Conservation (phyloP, 306 rosid species). For the Corylus americana region DNA sequence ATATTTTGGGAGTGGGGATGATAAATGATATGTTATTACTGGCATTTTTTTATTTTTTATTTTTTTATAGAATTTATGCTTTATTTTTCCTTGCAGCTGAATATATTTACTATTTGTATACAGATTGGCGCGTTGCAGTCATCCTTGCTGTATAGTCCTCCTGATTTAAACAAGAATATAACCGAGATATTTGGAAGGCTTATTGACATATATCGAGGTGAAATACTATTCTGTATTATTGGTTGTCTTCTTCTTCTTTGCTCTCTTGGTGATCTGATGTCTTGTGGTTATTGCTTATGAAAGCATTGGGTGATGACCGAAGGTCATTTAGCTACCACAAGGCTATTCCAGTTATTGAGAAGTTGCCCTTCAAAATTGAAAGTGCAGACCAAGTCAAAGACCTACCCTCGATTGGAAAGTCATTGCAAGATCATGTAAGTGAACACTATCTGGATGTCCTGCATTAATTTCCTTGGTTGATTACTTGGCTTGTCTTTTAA, state of each 20-base stretch:
- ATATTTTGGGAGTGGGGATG: not conserved
- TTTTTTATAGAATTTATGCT: not conserved
- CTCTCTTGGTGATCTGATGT: conserved; percentile 26
- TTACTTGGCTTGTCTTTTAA: not conserved
- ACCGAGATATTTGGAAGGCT: conserved; percentile 86
- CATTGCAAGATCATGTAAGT: conserved; percentile 90
- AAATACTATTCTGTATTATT: conserved; percentile 13
- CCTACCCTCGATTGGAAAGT: conserved; percentile 84
- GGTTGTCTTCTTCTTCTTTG: conserved; percentile 4
- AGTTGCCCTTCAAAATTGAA: conserved; percentile 75
- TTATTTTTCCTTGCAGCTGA: conserved; percentile 14
- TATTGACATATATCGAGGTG: conserved; percentile 85
- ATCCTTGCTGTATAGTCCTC: conserved; percentile 66
- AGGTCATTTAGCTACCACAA: conserved; percentile 95
- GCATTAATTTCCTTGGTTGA: not conserved
- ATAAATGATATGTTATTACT: not conserved
- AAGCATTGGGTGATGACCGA: conserved; percentile 91
- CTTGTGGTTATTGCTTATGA: conserved; percentile 33
- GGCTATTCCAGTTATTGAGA: conserved; percentile 84
- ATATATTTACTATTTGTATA: conserved; percentile 17
- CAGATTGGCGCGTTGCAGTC: conserved; percentile 39
- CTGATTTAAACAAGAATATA: conserved; percentile 74
- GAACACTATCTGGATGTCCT: not conserved
- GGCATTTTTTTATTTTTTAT: too few species aligned
- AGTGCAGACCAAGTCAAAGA: conserved; percentile 66